A percentile compares a stretch with the other conserved stretches of the same genome.
Evolutionary conservation across 495 filamentous ascomycete species (phyloP).

Genomic region (Choiromyces venosus): DNA sequence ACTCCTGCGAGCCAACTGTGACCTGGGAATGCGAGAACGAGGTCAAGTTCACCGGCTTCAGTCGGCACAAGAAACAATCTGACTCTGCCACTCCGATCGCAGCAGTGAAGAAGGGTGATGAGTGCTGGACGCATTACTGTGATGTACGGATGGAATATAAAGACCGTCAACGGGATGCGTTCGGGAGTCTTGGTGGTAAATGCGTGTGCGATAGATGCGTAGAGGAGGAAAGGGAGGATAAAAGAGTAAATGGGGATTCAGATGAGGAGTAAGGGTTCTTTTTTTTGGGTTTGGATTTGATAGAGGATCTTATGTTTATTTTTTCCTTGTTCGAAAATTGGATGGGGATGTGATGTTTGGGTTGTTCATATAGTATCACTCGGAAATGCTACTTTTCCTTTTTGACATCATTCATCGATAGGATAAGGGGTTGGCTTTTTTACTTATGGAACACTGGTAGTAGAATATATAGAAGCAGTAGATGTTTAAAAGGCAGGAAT

Average conservation of each 20-base stretch:
- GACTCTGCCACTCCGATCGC: conserved; percentile 47
- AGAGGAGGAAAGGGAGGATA: conserved; percentile 44
- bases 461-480: background rate
- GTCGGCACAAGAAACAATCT: conserved; percentile 37
- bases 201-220: conserved; percentile 79
- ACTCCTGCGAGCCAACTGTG: conserved; percentile 90
- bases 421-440: background rate
- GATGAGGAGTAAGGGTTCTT: background rate
- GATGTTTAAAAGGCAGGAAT: background rate
- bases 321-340: background rate
- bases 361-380: background rate
- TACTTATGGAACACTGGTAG: background rate
- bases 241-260: background rate
- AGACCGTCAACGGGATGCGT: conserved; percentile 81
- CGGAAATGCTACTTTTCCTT: background rate
- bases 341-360: background rate
- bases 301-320: background rate
- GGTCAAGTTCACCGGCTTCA: conserved; percentile 62
- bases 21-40: conserved; percentile 87
- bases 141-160: conserved; percentile 72
- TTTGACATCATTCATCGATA: background rate
- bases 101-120: conserved; percentile 69
- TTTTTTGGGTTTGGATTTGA: background rate
- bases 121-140: conserved; percentile 90
- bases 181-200: conserved; percentile 72